Evolutionary conservation across 2,329 filamentous ascomycete genomes (phyloP).

Genomic region (Aspergillus oerlinghausenensis): DNA sequence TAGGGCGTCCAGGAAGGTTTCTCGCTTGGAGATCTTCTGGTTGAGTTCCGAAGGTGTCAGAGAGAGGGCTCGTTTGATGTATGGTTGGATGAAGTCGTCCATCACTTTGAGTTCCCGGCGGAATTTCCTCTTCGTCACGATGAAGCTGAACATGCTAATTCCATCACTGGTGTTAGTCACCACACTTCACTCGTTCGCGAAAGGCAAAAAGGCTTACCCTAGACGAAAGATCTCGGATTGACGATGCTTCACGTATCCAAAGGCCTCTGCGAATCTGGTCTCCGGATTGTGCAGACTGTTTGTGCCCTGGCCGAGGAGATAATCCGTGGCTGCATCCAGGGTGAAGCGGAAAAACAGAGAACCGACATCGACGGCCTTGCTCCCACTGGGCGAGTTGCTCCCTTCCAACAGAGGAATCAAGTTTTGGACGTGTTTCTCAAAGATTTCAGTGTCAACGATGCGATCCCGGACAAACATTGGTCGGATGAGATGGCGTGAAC

Average conservation of each 20-base stretch:
- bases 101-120: constrained; percentile 61
- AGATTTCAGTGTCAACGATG: constrained; percentile 75
- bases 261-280: constrained; percentile 73
- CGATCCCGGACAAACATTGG: constrained; percentile 86
- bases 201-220: constrained; percentile 42
- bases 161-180: background rate
- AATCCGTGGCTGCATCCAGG: constrained; percentile 80
- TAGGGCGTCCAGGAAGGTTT: constrained; percentile 83
- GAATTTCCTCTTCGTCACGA: constrained; percentile 64
- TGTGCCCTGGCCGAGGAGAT: constrained; percentile 73
- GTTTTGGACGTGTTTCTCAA: constrained; percentile 72
- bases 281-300: constrained; percentile 57
- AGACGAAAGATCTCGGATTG: constrained; percentile 64
- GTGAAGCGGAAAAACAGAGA: constrained; percentile 80
- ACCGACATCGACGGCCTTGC: constrained; percentile 60
- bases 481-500: constrained; percentile 74
- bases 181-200: background rate
- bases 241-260: constrained; percentile 70
- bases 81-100: constrained; percentile 71
- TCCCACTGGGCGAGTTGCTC: constrained; percentile 27
- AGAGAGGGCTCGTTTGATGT: constrained; percentile 68
- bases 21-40: constrained; percentile 63
- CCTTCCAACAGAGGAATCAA: constrained; percentile 64
- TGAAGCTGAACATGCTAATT: constrained; percentile 52
- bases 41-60: constrained; percentile 68